Base-by-base conservation (phyloP, 2,329 filamentous ascomycete genomes). In the Diaporthe humulicola region DNA sequence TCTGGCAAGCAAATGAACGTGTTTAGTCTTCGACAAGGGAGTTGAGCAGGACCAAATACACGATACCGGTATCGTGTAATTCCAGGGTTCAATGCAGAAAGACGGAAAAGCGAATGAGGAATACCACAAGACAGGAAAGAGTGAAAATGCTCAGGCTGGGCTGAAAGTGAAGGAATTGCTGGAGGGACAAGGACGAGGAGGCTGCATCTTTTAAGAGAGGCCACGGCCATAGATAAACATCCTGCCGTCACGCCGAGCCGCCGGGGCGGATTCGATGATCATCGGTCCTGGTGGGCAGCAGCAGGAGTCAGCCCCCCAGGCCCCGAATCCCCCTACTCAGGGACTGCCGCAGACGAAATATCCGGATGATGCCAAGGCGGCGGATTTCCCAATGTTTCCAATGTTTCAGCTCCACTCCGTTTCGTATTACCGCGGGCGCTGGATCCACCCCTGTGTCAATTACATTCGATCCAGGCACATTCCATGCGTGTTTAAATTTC, bases 31-130 rank as follows among this genome's bases (percentile, higher is more conserved):
- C 22, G 45, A 40, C 30, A 52, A 52, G 28, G 33, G 10, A 33
- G 33, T 52, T 67, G 33, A 14, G 45, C 14, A 52, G 64, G 64
- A 67, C 64, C 64, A 67, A 67, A 52, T 52, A 67, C 64, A 67
- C 64, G 45, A 67, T 67, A 67, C 64, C 64, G n/a, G 64, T 67
- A 67, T 52, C 64, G 64, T 67, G 64, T 67, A 67, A 25, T 67
- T 67, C 64, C 61, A 52, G 61, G 61, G 40, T 67, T 22, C 22
- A 52, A 52, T 52, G 61, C 42, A 52, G 61, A 36, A 67, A 67
- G 61, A 67, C 42, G 30, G n/a, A 67, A 66, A 67, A 67, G 30
- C 42, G 64, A 67, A 25, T 67, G 64, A 67, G 64, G 33, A 38
- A 52, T 67, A 7, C 30, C 64, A 67, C 45, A 67, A 52, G 45